A percentile compares a stretch with the other conserved stretches of the same genome.
Evolutionary conservation across 257 asterid species (phyloP).

Genomic region (Fraxinus excelsior): DNA sequence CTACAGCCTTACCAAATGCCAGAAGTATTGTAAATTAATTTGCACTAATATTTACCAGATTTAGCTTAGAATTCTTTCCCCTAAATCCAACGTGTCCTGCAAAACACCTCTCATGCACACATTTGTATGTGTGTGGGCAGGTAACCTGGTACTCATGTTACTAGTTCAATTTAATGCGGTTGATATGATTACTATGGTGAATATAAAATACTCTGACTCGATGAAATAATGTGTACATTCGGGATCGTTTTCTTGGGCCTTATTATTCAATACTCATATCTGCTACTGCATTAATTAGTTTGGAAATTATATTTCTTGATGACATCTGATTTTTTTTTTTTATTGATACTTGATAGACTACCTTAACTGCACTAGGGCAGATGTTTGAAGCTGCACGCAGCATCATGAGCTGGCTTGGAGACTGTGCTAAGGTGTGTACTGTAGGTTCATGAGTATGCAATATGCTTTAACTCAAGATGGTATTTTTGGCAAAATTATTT

Average conservation of each 20-base stretch:
- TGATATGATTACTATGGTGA: neutral
- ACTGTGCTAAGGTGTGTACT: slow-evolving; percentile 88
- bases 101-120: neutral
- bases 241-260: neutral
- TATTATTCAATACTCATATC: neutral
- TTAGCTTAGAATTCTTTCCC: neutral
- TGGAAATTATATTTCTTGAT: neutral
- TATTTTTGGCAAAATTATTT: neutral
- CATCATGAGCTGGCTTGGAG: slow-evolving; percentile 97
- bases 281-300: slow-evolving; percentile 20
- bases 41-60: neutral
- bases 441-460: slow-evolving; percentile 9
- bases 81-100: neutral
- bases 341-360: slow-evolving; percentile 53
- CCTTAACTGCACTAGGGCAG: slow-evolving; percentile 84
- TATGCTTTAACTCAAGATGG: neutral
- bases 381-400: slow-evolving; percentile 95
- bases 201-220: neutral
- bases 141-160: neutral
- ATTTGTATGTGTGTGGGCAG: neutral
- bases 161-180: neutral
- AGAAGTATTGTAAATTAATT: neutral
- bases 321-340: slow-evolving; percentile 18
- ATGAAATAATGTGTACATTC: neutral
- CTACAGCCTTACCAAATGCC: slow-evolving; percentile 9